Base-by-base conservation (phyloP, 2,329 filamentous ascomycete species). In the Nannizzia gypsea region DNA sequence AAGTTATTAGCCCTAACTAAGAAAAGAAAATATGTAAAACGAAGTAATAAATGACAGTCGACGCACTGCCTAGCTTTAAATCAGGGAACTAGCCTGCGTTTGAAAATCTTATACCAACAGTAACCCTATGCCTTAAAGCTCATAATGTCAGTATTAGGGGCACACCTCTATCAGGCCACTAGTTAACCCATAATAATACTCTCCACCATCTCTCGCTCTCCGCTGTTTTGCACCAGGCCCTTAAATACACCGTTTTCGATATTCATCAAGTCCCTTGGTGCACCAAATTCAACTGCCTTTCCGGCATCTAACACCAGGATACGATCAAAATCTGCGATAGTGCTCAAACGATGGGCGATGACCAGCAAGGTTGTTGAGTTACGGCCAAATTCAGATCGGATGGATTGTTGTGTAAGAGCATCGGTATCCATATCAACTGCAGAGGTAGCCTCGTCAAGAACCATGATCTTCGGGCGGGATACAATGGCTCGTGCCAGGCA, bases 381-480 rank as follows among this genome's bases (percentile, higher is more conserved):
- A n/a, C 66, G 66, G 0, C 78, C 82, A 64, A 89, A 89, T 69
- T 89, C 85, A 67, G 87, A 83, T 22, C 86, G 79, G 65, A 90
- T 89, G 57, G 80, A 83, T 4, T 84, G 80, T 73, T 90, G 87
- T 66, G 90, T 90, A 26, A 89, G 78, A 0, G 80, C 76, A 68
- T 91, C 88, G 0, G 88, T 90, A 44, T 80, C 77, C 84, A 89
- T 89, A 70, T 90, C 88, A 1, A 91, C 87, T 0, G 88, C 87
- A 2, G 82, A 86, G 0, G 88, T 92, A 0, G 88, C 88, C 73
- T 91, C 88, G 69, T 92, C 88, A 1, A 91, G 80, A 1, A 91
- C 83, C 81, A 92, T 87, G 66, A 92, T 83, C 68, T 87, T 86
- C 2, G 88, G 87, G 0, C 84, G 80, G 0, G 83, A 80, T 24